Evolutionary conservation across 345 rosid genomes (phyloP).

Genomic region (Sonneratia caseolaris): DNA sequence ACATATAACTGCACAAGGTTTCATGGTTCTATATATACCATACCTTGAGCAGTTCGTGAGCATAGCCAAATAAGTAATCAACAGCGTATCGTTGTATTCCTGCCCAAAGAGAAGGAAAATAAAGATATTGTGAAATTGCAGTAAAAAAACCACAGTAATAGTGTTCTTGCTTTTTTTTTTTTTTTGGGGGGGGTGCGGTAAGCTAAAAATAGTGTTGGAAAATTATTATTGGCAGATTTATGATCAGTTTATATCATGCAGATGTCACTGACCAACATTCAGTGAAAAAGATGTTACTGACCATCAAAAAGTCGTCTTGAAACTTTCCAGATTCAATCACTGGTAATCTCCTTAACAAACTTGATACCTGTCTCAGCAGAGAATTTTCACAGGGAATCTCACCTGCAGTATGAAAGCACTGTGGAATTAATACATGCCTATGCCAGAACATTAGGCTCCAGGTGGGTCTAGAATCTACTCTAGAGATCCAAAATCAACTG

Average conservation of each 20-base stretch:
- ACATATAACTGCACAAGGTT: not conserved
- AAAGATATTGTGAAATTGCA: not conserved
- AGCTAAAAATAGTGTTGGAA: not conserved
- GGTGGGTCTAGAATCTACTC: not conserved
- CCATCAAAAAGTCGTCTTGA: slow-evolving; percentile 94
- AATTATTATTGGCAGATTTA: not conserved
- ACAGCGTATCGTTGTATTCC: slow-evolving; percentile 88
- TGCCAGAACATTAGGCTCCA: not conserved
- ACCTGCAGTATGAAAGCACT: slow-evolving; percentile 34
- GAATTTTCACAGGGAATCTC: slow-evolving; percentile 89
- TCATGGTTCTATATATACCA: not conserved
- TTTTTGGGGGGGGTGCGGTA: no score
- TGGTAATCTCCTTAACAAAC: slow-evolving; percentile 89
- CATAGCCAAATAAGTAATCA: slow-evolving; percentile 84
- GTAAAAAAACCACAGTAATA: not conserved
- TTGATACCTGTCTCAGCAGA: slow-evolving; percentile 82
- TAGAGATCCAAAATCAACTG: no score
- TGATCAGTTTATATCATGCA: not conserved
- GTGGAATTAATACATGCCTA: not conserved
- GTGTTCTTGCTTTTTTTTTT: no score
- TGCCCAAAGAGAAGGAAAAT: slow-evolving; percentile 14
- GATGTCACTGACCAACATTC: no score
- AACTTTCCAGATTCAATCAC: slow-evolving; percentile 87
- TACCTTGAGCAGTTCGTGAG: slow-evolving; percentile 92
- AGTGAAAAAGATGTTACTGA: slow-evolving; percentile 18